Percentiles rank a stretch among this genome's conserved stretches.
These are phyloP conservation scores for Rhizopus stolonifer DNA, from an alignment of 371 early-diverging fungal species.

Conservation along the genomic window DNA sequence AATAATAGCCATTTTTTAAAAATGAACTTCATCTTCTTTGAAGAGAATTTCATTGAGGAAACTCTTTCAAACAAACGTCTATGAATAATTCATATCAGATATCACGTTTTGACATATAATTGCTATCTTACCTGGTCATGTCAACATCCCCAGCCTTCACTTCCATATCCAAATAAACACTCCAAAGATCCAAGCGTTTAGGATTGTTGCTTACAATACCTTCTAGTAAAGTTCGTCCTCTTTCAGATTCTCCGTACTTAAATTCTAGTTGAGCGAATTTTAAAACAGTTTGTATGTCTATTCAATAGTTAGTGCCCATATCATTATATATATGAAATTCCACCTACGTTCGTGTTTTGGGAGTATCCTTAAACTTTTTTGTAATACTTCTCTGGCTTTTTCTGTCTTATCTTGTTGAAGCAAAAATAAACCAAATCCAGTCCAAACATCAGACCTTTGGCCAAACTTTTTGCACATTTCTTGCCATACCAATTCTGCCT, in stretches of 20 bases:
- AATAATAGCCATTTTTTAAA: constrained; percentile 96
- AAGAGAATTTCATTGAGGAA: constrained; percentile 82
- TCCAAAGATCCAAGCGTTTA: constrained; percentile 94
- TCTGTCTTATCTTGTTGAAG: constrained; percentile 70
- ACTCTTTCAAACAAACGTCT: constrained; percentile 91
- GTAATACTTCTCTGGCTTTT: constrained; percentile 77
- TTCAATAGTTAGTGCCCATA: background rate
- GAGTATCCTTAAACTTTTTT: constrained; percentile 74
- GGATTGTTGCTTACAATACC: constrained; percentile 89
- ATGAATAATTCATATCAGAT: constrained; percentile 3
- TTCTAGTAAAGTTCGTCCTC: constrained; percentile 95
- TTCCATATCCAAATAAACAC: constrained; percentile 94
- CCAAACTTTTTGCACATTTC: constrained; percentile 84
- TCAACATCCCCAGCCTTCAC: constrained; percentile 69
- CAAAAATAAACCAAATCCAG: constrained; percentile 75
- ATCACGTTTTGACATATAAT: background rate
- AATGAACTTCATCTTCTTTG: constrained; percentile 97
- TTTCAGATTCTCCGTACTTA: constrained; percentile 90
- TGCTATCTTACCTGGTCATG: constrained; percentile 56
- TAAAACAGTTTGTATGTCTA: constrained; percentile 71
- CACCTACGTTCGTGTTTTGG: constrained; percentile 87
- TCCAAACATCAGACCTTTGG: constrained; percentile 89
- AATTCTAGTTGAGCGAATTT: constrained; percentile 96
- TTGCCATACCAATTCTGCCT: constrained; percentile 74
- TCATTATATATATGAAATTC: background rate